Evolutionary conservation across 768 basidiomycete species (phyloP), one percentile per base, ranked within the genome.

Genomic region (Mycena latifolia): DNA sequence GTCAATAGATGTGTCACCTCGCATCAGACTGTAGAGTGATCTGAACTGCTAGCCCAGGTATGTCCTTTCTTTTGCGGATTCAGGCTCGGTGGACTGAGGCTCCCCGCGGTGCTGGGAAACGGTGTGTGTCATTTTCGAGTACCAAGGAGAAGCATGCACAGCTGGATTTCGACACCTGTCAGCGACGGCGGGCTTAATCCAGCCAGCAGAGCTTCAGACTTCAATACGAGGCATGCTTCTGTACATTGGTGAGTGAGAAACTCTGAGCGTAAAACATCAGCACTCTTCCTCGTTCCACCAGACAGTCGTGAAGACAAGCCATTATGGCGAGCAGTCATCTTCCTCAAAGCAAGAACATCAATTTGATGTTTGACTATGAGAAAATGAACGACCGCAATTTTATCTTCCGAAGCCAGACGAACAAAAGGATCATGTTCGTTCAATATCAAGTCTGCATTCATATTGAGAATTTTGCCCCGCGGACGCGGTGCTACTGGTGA

Each of bases 381-480:
- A 18, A n/a, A 55, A 35, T 35, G 56, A 17, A 35, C 31, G 18
- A 58, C 56, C 3, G 31, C 22, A 33, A 20, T 33, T 58, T 58
- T 58, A 1, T 47, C 46, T 31, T 31, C n/a, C 28, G 35, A 2
- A 46, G 29, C 0, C 1, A 35, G 2, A 47, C 46, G 22, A 15
- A 35, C 56, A 58, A 58, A 58, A 58, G 56, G 45, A 58, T 33
- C 22, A 47, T 35, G 0, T 7, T 47, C 29, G n/a, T 43, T 20
- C 11, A 43, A 9, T 5, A 43, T 39, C 15, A 12, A 39, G 15
- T 39, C 37, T 17, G 7, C 17, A 39, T 39, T 18, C 17, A 39
- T 3, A 39, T 39, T 12, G 8, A 39, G 15, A 39, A 18, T 39
- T 17, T 12, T 35, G 33, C 33, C 8, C 6, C 33, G 33, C 6